A percentile compares a stretch with the other conserved stretches of the same genome.
Evolutionary conservation across 345 rosid species (phyloP).

Genomic region (Populus simonii): DNA sequence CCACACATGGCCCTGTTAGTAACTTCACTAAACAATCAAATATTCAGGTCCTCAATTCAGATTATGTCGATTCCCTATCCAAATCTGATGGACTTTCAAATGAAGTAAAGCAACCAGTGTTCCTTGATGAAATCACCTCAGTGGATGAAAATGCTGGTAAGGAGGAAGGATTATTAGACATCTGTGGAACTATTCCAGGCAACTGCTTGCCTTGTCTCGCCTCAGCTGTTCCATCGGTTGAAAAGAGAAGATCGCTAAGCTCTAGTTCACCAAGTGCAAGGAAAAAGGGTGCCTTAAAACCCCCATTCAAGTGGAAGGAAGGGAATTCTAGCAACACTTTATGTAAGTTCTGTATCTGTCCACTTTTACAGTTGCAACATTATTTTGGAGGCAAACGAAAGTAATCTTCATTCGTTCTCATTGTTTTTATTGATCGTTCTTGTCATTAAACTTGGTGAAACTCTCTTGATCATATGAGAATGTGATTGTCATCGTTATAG

Average conservation of each 20-base stretch:
- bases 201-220: slow-evolving; percentile 38
- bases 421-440: neutral
- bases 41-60: slow-evolving; percentile 30
- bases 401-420: neutral
- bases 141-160: slow-evolving; percentile 20
- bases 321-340: slow-evolving; percentile 20
- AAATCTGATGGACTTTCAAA: slow-evolving; percentile 16
- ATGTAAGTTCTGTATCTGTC: slow-evolving; percentile 14
- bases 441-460: neutral
- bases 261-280: slow-evolving; percentile 34
- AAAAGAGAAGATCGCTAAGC: slow-evolving; percentile 31
- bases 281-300: slow-evolving; percentile 23
- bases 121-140: slow-evolving; percentile 48
- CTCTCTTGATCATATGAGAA: neutral
- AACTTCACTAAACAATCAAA: slow-evolving; percentile 25
- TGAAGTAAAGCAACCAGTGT: slow-evolving; percentile 46
- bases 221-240: slow-evolving; percentile 22
- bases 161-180: slow-evolving; percentile 28
- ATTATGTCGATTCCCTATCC: slow-evolving; percentile 28
- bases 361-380: neutral
- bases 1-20: slow-evolving; percentile 30
- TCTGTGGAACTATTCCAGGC: slow-evolving; percentile 32
- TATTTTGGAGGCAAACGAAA: neutral
- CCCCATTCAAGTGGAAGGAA: slow-evolving; percentile 34
- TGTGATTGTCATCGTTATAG: neutral